These are phyloP conservation scores for Metschnikowia henanensis DNA, from an alignment of 805 yeast species.

Conservation along the genomic window DNA sequence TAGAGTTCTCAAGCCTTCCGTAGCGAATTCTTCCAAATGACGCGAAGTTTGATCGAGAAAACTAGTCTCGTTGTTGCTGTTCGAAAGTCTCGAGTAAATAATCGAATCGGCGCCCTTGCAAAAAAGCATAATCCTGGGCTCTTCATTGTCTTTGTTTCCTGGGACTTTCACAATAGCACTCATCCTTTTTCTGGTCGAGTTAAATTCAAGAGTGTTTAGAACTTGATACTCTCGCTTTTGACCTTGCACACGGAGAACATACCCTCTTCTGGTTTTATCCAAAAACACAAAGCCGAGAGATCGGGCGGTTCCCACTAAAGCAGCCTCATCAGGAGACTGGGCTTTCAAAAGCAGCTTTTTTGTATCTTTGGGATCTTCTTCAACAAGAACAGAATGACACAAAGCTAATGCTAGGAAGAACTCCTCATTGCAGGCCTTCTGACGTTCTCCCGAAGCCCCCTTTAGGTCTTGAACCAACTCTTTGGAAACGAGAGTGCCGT, in stretches of 20 bases:
- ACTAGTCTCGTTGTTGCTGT: slow-evolving; percentile 43
- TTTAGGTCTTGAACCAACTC: slow-evolving; percentile 62
- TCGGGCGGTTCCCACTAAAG: slow-evolving; percentile 79
- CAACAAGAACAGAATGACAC: slow-evolving; percentile 78
- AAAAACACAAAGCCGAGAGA: slow-evolving; percentile 70
- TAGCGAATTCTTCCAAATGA: slow-evolving; percentile 76
- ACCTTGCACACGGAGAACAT: slow-evolving; percentile 69
- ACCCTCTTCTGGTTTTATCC: slow-evolving; percentile 66
- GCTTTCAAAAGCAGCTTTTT: slow-evolving; percentile 61
- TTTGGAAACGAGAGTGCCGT: slow-evolving; percentile 67
- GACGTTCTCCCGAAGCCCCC: slow-evolving; percentile 50
- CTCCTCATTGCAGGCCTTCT: slow-evolving; percentile 62
- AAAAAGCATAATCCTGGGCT: slow-evolving; percentile 57
- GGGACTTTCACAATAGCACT: slow-evolving; percentile 77
- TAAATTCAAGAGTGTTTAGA: slow-evolving; percentile 71
- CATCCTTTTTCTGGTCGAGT: slow-evolving; percentile 87
- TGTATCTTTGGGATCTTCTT: slow-evolving; percentile 61
- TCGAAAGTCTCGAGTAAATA: slow-evolving; percentile 63
- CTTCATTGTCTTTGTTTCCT: slow-evolving; percentile 29
- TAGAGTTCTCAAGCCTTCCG: slow-evolving; percentile 80
- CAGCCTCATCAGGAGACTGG: slow-evolving; percentile 87
- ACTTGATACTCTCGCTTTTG: slow-evolving; percentile 68
- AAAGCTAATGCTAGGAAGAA: slow-evolving; percentile 75
- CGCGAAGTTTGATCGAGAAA: slow-evolving; percentile 64
- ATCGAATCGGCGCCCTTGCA: slow-evolving; percentile 88